phyloP scores from a whole-genome alignment of 306 rosid genomes.

The Begonia peltatifolia region DNA sequence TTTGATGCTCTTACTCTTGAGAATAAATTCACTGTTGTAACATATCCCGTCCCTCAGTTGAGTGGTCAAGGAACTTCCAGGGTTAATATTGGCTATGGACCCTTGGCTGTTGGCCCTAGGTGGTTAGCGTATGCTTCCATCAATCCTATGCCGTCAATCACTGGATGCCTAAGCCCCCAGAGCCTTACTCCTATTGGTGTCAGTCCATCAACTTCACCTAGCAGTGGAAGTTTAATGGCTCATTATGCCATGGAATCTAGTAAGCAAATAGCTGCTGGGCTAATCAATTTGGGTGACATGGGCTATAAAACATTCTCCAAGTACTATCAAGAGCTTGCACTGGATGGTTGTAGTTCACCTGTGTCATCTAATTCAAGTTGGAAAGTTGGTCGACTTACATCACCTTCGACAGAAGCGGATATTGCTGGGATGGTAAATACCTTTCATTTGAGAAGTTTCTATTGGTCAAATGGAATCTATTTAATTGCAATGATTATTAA shows the following conservation, averaged over 20 bases:
- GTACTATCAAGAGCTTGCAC: slow-evolving; percentile 77
- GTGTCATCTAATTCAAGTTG: slow-evolving; percentile 61
- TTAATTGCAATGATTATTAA: no score
- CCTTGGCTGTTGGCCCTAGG: slow-evolving; percentile 91
- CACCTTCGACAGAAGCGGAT: slow-evolving; percentile 58
- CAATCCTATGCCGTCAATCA: slow-evolving; percentile 54
- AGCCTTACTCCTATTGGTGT: slow-evolving; percentile 79
- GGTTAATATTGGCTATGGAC: slow-evolving; percentile 90
- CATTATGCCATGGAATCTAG: slow-evolving; percentile 98
- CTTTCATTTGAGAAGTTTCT: slow-evolving; percentile 11
- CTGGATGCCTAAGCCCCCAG: slow-evolving; percentile 76
- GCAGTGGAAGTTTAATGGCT: slow-evolving; percentile 77
- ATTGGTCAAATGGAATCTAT: neutral
- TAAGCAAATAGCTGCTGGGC: slow-evolving; percentile 82
- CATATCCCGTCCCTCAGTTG: slow-evolving; percentile 89
- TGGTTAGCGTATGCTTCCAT: slow-evolving; percentile 93
- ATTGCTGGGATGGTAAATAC: slow-evolving; percentile 61
- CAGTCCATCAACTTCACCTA: slow-evolving; percentile 93
- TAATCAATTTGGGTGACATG: slow-evolving; percentile 82
- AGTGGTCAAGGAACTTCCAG: slow-evolving; percentile 77
- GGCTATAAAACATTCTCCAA: slow-evolving; percentile 86
- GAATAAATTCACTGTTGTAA: slow-evolving; percentile 85
- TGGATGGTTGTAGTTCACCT: slow-evolving; percentile 89
- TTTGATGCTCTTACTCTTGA: slow-evolving; percentile 91
- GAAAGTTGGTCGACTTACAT: slow-evolving; percentile 63